Evolutionary conservation across 139 green algal species (phyloP), one percentile per base, ranked within the genome.

Genomic region (Monoraphidium neglectum): DNA sequence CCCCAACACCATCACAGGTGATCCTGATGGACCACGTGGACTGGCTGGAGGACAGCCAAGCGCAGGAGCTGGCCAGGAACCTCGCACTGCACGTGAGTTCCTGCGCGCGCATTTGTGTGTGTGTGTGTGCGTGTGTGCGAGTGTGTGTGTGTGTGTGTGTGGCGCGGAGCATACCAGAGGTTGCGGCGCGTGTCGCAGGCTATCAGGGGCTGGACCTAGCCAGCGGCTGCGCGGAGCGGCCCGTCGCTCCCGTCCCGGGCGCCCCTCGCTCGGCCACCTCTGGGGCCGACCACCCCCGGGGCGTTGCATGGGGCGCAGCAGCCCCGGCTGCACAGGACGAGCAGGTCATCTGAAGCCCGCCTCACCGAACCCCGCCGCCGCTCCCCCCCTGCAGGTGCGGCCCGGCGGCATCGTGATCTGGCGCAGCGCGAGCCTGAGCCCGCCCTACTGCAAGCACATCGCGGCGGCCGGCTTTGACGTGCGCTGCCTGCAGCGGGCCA

Each of bases 11-110:
- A 69, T 99, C n/a, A n/a, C 84, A 97, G 91, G 96, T 98, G 57
- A 97, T 99, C 77, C 83, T 99, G 62, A 99, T 99, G 96, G 96
- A 99, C 88, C 95, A 98, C 77, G 84, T 98, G 53, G 96, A 99
- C 87, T 99, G 96, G 96, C 85, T 97, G 72, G 84, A 91, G 61
- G 53, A 88, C 10, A 37, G 64, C 15, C 47, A 82, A 18, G 88
- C 88, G 1, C 38, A 82, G 43, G 74, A 91, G 70, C 84, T 98
- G 56, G 92, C 92, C 1, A 40, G 72, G 12, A 77, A 85, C 1
- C 86, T 98, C 63, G 84, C 83, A 26, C 46, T 86, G 76, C 91
- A 97, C 74, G 87, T 95, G 54, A 70, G 87, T 12, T 78, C 83
- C n/a, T n/a, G n/a, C n/a, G n/a, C n/a, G n/a, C n/a, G n/a, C n/a